These are phyloP conservation scores for Daldinia caldariorum DNA, from an alignment of 495 filamentous ascomycete genomes.

Conservation along the genomic window DNA sequence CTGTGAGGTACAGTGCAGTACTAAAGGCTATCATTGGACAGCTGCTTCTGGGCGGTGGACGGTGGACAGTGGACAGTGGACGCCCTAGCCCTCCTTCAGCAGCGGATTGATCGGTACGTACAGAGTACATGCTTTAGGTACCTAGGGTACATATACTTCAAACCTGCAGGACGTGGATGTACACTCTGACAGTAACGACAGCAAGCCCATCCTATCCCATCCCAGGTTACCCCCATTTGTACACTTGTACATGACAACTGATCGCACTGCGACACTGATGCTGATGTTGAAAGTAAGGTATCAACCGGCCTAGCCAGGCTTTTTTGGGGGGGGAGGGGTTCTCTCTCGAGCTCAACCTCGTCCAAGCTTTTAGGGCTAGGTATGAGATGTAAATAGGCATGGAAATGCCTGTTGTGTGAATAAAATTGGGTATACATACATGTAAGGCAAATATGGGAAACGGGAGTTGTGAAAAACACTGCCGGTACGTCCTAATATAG, in stretches of 20 bases:
- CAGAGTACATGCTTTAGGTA: neutral
- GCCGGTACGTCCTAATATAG: neutral
- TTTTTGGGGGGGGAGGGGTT: neutral
- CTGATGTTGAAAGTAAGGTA: constrained; percentile 25
- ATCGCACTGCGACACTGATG: constrained; percentile 4
- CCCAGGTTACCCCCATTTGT: constrained; percentile 14
- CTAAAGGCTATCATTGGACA: constrained; percentile 23
- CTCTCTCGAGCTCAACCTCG: constrained; percentile 4
- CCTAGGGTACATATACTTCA: neutral
- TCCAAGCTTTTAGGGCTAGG: constrained; percentile 18
- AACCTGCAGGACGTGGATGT: constrained; percentile 15
- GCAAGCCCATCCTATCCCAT: constrained; percentile 3
- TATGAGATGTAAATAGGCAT: constrained; percentile 2
- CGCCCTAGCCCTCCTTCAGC: constrained; percentile 24
- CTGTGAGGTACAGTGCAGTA: constrained; percentile 21
- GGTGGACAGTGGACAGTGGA: constrained; percentile 13
- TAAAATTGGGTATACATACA: neutral
- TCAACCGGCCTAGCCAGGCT: constrained; percentile 18
- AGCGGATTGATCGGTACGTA: constrained; percentile 17
- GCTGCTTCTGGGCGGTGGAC: constrained; percentile 11
- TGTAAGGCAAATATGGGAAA: constrained; percentile 11
- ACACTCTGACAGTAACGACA: constrained; percentile 18
- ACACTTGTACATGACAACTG: constrained; percentile 23
- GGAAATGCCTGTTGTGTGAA: neutral
- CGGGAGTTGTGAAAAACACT: neutral